Conservation (phyloP, 495 filamentous ascomycete species). For the Rhypophila decipiens region DNA sequence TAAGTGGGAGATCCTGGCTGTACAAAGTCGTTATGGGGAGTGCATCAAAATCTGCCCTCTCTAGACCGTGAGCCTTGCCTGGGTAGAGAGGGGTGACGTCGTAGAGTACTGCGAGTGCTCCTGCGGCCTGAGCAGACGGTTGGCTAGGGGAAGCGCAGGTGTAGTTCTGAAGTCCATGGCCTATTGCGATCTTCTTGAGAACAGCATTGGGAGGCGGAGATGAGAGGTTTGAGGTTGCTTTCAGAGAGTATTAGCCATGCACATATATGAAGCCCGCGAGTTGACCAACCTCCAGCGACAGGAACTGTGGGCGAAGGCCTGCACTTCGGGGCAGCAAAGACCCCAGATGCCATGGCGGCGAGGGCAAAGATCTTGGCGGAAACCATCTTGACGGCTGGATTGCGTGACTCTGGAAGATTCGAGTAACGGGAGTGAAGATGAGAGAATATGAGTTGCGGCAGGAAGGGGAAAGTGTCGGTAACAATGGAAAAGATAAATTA, state of each 20-base stretch:
- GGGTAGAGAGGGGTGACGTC: constrained; percentile 48
- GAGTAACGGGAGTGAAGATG: not conserved
- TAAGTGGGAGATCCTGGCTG: constrained; percentile 28
- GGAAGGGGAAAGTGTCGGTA: not conserved
- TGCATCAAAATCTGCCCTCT: constrained; percentile 18
- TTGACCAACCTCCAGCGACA: constrained; percentile 16
- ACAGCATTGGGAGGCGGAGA: constrained; percentile 36
- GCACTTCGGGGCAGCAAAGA: constrained; percentile 16
- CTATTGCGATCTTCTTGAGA: constrained; percentile 59
- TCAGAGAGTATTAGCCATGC: not conserved
- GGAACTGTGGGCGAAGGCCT: constrained; percentile 17
- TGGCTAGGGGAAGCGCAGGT: constrained; percentile 40
- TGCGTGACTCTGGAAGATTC: not conserved
- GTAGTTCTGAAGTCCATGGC: constrained; percentile 76
- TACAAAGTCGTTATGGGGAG: constrained; percentile 29
- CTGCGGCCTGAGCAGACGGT: constrained; percentile 34
- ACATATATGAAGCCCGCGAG: not conserved
- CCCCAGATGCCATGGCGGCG: constrained; percentile 19
- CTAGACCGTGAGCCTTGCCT: constrained; percentile 20
- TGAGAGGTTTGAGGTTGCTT: constrained; percentile 35
- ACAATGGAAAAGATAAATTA: not conserved
- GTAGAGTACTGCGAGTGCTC: constrained; percentile 64
- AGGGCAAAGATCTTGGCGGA: constrained; percentile 17
- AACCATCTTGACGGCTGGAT: constrained; percentile 19
- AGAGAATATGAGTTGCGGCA: not conserved